Percentiles rank a stretch among this genome's conserved stretches.
Conservation (phyloP, 768 basidiomycete species). For the Daedaleopsis sinensis region DNA sequence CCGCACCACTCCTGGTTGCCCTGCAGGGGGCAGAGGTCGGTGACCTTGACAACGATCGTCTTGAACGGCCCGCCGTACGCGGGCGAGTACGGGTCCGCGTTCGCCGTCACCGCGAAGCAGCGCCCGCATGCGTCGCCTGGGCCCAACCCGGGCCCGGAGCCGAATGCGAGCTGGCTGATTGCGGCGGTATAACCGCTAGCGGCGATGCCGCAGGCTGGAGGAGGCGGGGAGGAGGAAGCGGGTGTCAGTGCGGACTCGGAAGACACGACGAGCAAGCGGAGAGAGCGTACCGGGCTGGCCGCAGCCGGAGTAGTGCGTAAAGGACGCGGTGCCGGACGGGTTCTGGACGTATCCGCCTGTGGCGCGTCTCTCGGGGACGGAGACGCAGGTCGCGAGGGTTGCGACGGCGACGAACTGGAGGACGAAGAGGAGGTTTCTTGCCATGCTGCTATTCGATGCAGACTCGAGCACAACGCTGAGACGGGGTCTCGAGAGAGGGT, state of each 20-base stretch:
- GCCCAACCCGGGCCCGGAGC: constrained; percentile 49
- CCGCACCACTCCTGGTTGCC: constrained; percentile 60
- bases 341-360: constrained; percentile 57
- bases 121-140: constrained; percentile 65
- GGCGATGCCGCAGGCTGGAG: constrained; percentile 54
- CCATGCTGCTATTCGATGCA: not conserved
- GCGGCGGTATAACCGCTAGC: constrained; percentile 57
- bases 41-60: constrained; percentile 55
- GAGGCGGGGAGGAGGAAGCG: not conserved
- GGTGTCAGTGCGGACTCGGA: not conserved
- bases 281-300: constrained; percentile 43
- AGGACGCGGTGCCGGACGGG: constrained; percentile 55
- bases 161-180: constrained; percentile 59
- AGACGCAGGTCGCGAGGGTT: constrained; percentile 15
- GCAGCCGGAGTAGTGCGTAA: constrained; percentile 60
- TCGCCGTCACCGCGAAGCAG: constrained; percentile 57
- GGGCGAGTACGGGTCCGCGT: constrained; percentile 54
- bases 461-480: not conserved
- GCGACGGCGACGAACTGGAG: constrained; percentile 17
- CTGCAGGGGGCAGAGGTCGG: constrained; percentile 46
- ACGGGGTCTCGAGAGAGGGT: not conserved
- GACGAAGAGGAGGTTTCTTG: constrained; percentile 2
- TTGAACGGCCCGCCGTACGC: constrained; percentile 51
- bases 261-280: not conserved
- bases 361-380: constrained; percentile 31